Evolutionary conservation across 805 yeast species (phyloP).

Genomic region (Vanderwaltozyma polyspora): DNA sequence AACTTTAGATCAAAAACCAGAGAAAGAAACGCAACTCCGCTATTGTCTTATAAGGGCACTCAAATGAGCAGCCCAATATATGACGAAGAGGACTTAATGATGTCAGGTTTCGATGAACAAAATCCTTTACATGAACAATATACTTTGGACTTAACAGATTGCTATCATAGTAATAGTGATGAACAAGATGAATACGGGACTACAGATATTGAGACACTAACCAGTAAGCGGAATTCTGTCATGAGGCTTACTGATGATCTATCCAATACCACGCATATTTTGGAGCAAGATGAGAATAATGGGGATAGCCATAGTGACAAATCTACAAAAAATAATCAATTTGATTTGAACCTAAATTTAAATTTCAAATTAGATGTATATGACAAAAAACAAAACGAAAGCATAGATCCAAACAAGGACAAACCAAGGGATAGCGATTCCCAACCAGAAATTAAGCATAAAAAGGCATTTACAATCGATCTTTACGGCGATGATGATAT

Average conservation of each 20-base stretch:
- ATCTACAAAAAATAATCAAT: background rate
- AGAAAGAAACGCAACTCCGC: slow-evolving; percentile 7
- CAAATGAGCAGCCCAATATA: slow-evolving; percentile 5
- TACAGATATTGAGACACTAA: background rate
- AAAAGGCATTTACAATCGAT: slow-evolving; percentile 23
- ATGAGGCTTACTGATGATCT: background rate
- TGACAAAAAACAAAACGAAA: slow-evolving; percentile 5
- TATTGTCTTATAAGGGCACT: background rate
- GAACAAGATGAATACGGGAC: background rate
- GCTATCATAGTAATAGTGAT: background rate
- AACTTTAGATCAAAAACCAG: slow-evolving; percentile 11
- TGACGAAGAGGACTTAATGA: slow-evolving; percentile 24
- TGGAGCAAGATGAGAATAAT: no score
- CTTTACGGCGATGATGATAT: slow-evolving; percentile 20
- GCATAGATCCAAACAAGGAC: background rate
- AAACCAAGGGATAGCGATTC: background rate
- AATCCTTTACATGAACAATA: background rate
- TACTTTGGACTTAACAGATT: background rate
- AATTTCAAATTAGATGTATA: slow-evolving; percentile 6
- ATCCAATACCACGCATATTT: background rate
- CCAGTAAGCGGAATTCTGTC: background rate
- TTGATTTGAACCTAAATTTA: slow-evolving; percentile 3
- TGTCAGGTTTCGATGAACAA: slow-evolving; percentile 13
- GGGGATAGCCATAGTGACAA: background rate
- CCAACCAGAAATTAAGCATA: slow-evolving; percentile 10